Percentiles rank a stretch among this genome's conserved stretches.
Conservation (phyloP, 2,329 filamentous ascomycete genomes). For the Hymenotorrendiella dingleyae region DNA sequence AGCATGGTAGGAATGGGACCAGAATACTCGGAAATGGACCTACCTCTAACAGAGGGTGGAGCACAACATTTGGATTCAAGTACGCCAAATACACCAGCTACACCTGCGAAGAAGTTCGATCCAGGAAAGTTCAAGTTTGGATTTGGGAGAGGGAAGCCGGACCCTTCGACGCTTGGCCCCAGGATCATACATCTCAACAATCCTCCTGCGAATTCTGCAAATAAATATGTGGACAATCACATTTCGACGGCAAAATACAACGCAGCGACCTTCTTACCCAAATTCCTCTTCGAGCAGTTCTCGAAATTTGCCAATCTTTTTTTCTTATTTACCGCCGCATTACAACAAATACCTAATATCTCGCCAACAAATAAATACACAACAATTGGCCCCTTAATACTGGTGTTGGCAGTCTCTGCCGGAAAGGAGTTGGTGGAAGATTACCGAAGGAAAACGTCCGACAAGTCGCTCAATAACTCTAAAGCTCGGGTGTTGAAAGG, state of each 20-base stretch:
- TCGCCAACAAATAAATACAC: constrained; percentile 95
- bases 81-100: constrained; percentile 40
- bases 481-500: constrained; percentile 79
- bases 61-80: constrained; percentile 42
- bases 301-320: constrained; percentile 99
- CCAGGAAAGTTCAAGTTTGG: constrained; percentile 85
- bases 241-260: constrained; percentile 99
- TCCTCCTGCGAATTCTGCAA: constrained; percentile 78
- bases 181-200: constrained; percentile 96
- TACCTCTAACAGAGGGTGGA: constrained; percentile 79
- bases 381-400: constrained; percentile 86
- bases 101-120: constrained; percentile 53
- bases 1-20: constrained; percentile 82
- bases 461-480: constrained; percentile 81
- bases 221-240: constrained; percentile 94
- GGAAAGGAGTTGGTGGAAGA: constrained; percentile 94
- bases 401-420: constrained; percentile 90
- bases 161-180: constrained; percentile 86
- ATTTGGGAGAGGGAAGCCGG: constrained; percentile 75
- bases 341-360: constrained; percentile 93
- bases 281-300: constrained; percentile 97
- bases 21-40: constrained; percentile 95
- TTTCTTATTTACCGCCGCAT: constrained; percentile 91
- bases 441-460: constrained; percentile 80
- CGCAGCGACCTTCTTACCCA: constrained; percentile 82